Conservation (phyloP, 768 basidiomycete genomes). For the Pholiota microspora region DNA sequence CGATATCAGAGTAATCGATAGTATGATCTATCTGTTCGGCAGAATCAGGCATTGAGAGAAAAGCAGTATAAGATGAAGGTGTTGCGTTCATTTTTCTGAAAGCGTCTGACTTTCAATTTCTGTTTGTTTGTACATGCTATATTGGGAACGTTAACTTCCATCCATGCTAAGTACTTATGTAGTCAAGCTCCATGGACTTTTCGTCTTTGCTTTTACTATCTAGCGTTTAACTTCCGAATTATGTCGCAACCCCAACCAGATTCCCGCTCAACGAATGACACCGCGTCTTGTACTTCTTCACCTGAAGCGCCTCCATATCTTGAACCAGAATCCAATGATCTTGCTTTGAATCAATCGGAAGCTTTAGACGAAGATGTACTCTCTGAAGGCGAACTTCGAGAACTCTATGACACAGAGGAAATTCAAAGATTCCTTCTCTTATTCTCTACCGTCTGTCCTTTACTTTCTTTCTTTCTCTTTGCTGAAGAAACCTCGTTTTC, state of each 20-base stretch:
- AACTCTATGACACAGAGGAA: slow-evolving; percentile 63
- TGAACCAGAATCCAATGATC: not conserved
- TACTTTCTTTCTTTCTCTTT: not conserved
- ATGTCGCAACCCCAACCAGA: too few relatives aligned
- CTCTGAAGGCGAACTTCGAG: slow-evolving; percentile 52
- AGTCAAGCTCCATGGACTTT: too few relatives aligned
- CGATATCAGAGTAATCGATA: slow-evolving; percentile 88
- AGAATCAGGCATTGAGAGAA: slow-evolving; percentile 43
- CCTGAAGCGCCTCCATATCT: not conserved
- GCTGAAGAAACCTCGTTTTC: not conserved
- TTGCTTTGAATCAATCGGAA: not conserved
- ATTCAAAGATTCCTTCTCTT: slow-evolving; percentile 56
- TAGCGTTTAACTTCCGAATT: too few relatives aligned
- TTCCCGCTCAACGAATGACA: too few relatives aligned
- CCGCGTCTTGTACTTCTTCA: not conserved
- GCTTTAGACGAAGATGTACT: slow-evolving; percentile 28
- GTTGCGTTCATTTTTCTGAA: slow-evolving; percentile 18
- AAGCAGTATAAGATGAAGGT: slow-evolving; percentile 13
- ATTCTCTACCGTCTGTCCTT: slow-evolving; percentile 48
- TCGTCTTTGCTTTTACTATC: too few relatives aligned
- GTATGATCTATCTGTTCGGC: slow-evolving; percentile 50
- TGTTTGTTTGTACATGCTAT: not conserved
- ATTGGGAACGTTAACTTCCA: too few relatives aligned
- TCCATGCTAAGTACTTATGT: too few relatives aligned
- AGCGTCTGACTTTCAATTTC: slow-evolving; percentile 18